Conservation (phyloP, 805 yeast species). For the Candida vartiovaarae region DNA sequence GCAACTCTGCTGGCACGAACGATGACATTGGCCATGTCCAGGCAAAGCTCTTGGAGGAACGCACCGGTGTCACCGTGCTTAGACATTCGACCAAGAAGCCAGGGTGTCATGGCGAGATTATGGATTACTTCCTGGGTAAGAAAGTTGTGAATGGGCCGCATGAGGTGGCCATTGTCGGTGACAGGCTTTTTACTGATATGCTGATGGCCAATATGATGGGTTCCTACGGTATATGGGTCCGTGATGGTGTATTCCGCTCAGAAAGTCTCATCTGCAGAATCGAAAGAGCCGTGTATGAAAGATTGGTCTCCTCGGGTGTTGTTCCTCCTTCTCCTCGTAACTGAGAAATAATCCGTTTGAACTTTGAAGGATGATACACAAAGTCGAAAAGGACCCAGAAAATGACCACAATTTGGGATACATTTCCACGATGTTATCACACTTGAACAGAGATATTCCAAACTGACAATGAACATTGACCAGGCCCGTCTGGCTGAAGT, state of each 20-base stretch:
- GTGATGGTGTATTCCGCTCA: conserved; percentile 63
- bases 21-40: conserved; percentile 57
- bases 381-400: too few relatives aligned
- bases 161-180: conserved; percentile 85
- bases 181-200: conserved; percentile 84
- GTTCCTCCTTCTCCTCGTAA: background rate
- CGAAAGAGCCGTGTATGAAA: conserved; percentile 35
- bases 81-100: conserved; percentile 76
- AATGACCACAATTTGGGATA: too few relatives aligned
- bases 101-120: conserved; percentile 66
- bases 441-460: too few relatives aligned
- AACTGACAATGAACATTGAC: too few relatives aligned
- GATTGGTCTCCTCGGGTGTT: conserved; percentile 3
- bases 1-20: conserved; percentile 88
- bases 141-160: conserved; percentile 37
- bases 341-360: too few relatives aligned
- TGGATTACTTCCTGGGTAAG: conserved; percentile 47
- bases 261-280: conserved; percentile 42
- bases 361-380: too few relatives aligned
- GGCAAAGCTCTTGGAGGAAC: conserved; percentile 54
- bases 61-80: conserved; percentile 63
- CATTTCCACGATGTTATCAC: too few relatives aligned
- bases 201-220: conserved; percentile 95
- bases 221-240: conserved; percentile 74
- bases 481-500: too few relatives aligned